Evolutionary conservation across 345 rosid species (phyloP).

Genomic region (Fremontodendron californicum): DNA sequence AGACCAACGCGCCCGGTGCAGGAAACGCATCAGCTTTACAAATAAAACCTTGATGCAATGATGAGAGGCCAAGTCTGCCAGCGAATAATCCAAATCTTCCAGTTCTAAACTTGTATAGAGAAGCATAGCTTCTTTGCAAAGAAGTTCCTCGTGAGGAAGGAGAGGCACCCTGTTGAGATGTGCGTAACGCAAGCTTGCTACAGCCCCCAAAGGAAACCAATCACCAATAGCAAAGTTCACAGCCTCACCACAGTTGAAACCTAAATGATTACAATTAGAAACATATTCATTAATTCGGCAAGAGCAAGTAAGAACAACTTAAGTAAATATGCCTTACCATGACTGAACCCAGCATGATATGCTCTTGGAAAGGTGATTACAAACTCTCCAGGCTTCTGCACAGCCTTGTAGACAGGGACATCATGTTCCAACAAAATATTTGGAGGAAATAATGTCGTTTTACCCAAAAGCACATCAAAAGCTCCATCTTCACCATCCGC

Average conservation of each 20-base stretch:
- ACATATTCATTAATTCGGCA: slow-evolving; percentile 4
- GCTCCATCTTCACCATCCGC: slow-evolving; percentile 91
- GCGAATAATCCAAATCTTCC: slow-evolving; percentile 55
- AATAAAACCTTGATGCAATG: slow-evolving; percentile 58
- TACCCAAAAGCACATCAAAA: slow-evolving; percentile 93
- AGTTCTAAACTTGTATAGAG: slow-evolving; percentile 45
- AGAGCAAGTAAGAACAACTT: not conserved
- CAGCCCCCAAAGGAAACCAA: slow-evolving; percentile 95
- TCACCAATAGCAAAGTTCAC: slow-evolving; percentile 97
- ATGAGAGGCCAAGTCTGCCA: slow-evolving; percentile 53
- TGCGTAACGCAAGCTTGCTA: slow-evolving; percentile 91
- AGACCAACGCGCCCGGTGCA: slow-evolving; percentile 79
- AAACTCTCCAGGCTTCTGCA: slow-evolving; percentile 97
- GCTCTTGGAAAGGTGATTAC: slow-evolving; percentile 91
- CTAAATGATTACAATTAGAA: slow-evolving; percentile 36
- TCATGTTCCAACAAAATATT: slow-evolving; percentile 71
- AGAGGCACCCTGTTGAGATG: slow-evolving; percentile 83
- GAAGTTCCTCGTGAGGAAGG: slow-evolving; percentile 96
- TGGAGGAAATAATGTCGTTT: slow-evolving; percentile 96
- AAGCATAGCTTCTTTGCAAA: slow-evolving; percentile 94
- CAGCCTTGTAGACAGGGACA: slow-evolving; percentile 95
- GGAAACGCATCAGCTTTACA: slow-evolving; percentile 75
- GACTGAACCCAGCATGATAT: slow-evolving; percentile 99
- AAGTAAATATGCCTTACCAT: slow-evolving; percentile 45
- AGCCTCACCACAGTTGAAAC: slow-evolving; percentile 99